These are phyloP conservation scores for Lecanosticta acicola DNA, from an alignment of 2,329 filamentous ascomycete species.

Conservation along the genomic window DNA sequence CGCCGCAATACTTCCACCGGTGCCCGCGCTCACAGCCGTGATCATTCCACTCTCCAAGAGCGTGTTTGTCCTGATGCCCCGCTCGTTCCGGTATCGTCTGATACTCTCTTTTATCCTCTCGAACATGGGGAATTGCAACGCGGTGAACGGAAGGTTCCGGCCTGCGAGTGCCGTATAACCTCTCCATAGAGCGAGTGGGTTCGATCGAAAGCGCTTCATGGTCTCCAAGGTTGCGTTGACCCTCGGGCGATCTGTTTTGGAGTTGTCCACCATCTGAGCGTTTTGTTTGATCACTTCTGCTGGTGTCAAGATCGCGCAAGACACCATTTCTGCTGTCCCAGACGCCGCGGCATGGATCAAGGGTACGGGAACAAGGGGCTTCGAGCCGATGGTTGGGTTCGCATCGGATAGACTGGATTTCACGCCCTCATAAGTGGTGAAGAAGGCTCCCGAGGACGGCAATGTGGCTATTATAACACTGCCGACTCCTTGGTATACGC, in stretches of 20 bases:
- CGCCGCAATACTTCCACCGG: conserved; percentile 68
- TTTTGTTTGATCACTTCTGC: conserved; percentile 93
- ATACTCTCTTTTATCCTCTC: conserved; percentile 61
- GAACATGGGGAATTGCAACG: conserved; percentile 82
- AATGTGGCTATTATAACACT: conserved; percentile 79
- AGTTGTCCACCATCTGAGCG: conserved; percentile 67
- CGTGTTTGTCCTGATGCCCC: conserved; percentile 34
- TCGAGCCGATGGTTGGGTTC: conserved; percentile 41
- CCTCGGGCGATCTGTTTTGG: conserved; percentile 28
- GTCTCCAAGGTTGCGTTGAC: conserved; percentile 53
- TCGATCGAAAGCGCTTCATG: conserved; percentile 51
- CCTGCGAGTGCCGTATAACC: conserved; percentile 79
- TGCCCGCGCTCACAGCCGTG: conserved; percentile 67
- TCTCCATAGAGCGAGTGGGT: conserved; percentile 52
- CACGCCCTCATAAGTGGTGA: conserved; percentile 77
- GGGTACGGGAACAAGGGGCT: conserved; percentile 55
- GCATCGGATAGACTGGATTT: conserved; percentile 56
- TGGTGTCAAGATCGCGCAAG: conserved; percentile 79
- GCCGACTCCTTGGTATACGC: conserved; percentile 81
- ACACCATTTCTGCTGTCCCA: conserved; percentile 71
- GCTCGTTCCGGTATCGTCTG: conserved; percentile 39
- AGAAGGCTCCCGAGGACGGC: conserved; percentile 86
- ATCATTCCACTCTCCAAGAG: conserved; percentile 63
- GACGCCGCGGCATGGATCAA: conserved; percentile 69
- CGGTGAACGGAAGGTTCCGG: conserved; percentile 80